Evolutionary conservation across 176 grass and related monocot genomes (phyloP).

Genomic region (Oryza meyeriana): DNA sequence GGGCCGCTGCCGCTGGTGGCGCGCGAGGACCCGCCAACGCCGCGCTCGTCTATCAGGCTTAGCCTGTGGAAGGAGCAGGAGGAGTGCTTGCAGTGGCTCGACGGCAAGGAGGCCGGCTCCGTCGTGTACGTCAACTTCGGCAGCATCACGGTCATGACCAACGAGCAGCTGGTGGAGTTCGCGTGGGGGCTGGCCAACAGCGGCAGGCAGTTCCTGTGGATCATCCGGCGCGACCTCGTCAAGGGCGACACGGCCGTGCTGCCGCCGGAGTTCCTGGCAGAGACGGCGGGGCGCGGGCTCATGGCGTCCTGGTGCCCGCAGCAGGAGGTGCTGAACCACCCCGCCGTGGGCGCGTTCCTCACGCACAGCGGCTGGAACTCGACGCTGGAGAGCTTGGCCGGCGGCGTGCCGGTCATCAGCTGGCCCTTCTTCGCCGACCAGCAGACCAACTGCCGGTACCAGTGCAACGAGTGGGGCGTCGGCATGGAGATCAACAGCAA

Average conservation of each 20-base stretch:
- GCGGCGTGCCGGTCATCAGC: conserved; percentile 50
- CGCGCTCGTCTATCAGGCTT: conserved; percentile 31
- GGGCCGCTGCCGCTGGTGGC: conserved; percentile 60
- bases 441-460: conserved; percentile 68
- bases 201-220: conserved; percentile 62
- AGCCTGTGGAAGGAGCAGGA: conserved; percentile 75
- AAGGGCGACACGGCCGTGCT: conserved; percentile 55
- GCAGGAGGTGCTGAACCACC: conserved; percentile 68
- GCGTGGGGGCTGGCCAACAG: conserved; percentile 84
- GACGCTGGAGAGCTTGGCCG: conserved; percentile 51
- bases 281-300: conserved; percentile 49
- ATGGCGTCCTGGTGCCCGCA: conserved; percentile 75
- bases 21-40: conserved; percentile 31
- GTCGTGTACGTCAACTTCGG: conserved; percentile 89
- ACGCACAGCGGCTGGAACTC: conserved; percentile 95
- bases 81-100: conserved; percentile 55
- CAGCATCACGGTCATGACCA: conserved; percentile 68
- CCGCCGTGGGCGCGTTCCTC: conserved; percentile 55
- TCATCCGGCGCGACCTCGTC: conserved; percentile 68
- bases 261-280: conserved; percentile 50
- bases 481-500: conserved; percentile 74
- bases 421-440: conserved; percentile 94
- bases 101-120: conserved; percentile 33
- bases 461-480: conserved; percentile 69
- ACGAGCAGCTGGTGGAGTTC: conserved; percentile 63